Percentiles rank a stretch among this genome's conserved stretches.
Conservation (phyloP, 2,329 filamentous ascomycete species). For the Trichophyton simii region DNA sequence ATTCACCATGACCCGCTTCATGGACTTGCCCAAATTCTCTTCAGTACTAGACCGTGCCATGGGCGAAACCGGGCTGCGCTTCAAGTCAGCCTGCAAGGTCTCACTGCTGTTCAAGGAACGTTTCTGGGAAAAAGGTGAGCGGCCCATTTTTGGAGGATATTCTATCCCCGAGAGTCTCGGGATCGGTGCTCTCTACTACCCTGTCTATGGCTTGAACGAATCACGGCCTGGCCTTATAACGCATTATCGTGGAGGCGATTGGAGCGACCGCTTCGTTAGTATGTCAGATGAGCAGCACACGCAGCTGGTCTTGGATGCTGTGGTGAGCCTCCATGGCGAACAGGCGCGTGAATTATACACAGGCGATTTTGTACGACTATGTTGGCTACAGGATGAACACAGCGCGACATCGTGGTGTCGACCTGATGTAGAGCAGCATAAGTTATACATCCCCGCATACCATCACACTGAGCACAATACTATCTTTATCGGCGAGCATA, state of each 20-base stretch:
- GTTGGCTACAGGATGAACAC: too few relatives aligned
- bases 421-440: conserved; percentile 23
- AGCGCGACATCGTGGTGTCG: conserved; percentile 16
- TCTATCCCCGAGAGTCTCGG: too few relatives aligned
- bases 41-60: too few relatives aligned
- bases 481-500: conserved; percentile 28
- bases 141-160: conserved; percentile 30
- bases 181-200: too few relatives aligned
- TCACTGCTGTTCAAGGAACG: conserved; percentile 22
- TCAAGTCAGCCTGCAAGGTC: conserved; percentile 21
- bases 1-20: conserved; percentile 17
- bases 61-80: too few relatives aligned
- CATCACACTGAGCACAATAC: conserved; percentile 11
- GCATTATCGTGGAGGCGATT: conserved; percentile 8
- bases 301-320: too few relatives aligned
- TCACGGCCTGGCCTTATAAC: conserved; percentile 14
- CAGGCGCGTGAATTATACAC: conserved; percentile 7
- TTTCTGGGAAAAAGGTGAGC: conserved; percentile 24
- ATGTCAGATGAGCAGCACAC: conserved; percentile 25
- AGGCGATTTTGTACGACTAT: conserved; percentile 18
- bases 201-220: too few relatives aligned
- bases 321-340: too few relatives aligned
- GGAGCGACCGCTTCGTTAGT: conserved; percentile 27
- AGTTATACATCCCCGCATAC: conserved; percentile 9
- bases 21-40: too few relatives aligned